Evolutionary conservation across 306 rosid genomes (phyloP).

Genomic region (Lathyrus sativus): DNA sequence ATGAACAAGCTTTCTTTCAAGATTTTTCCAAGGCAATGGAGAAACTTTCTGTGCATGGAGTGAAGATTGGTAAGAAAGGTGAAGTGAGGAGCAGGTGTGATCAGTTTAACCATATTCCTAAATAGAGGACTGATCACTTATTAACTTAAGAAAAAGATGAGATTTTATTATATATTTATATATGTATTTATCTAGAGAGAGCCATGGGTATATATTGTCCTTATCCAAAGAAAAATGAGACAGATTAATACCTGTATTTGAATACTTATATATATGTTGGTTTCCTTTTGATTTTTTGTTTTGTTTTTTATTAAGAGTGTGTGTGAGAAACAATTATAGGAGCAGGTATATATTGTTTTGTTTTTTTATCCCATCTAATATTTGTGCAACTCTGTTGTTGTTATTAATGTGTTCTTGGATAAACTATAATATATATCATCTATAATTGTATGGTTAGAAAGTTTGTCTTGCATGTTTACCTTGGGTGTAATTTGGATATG

Average conservation of each 20-base stretch:
- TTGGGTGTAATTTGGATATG: neutral
- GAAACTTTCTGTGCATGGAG: slow-evolving; percentile 42
- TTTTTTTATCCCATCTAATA: neutral
- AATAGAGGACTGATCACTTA: neutral
- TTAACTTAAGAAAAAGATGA: neutral
- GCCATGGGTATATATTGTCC: slow-evolving; percentile 28
- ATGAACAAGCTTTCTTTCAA: slow-evolving; percentile 41
- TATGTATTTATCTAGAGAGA: neutral
- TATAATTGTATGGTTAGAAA: neutral
- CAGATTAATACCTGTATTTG: neutral
- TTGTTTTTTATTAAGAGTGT: neutral
- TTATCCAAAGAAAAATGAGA: slow-evolving; percentile 15
- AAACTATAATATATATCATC: slow-evolving; percentile 2
- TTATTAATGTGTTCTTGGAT: neutral
- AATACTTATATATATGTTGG: neutral
- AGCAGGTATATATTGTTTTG: too few species aligned
- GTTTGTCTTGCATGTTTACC: neutral
- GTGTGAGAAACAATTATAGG: neutral
- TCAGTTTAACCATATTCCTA: slow-evolving; percentile 41
- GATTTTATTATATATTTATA: neutral
- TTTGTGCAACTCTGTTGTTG: neutral
- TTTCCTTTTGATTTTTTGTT: neutral
- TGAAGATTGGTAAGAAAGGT: slow-evolving; percentile 44
- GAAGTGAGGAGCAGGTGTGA: slow-evolving; percentile 54
- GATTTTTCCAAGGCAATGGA: slow-evolving; percentile 50